Evolutionary conservation across 805 yeast genomes (phyloP), one percentile per base, ranked within the genome.

Genomic region (Starmerella geochares): DNA sequence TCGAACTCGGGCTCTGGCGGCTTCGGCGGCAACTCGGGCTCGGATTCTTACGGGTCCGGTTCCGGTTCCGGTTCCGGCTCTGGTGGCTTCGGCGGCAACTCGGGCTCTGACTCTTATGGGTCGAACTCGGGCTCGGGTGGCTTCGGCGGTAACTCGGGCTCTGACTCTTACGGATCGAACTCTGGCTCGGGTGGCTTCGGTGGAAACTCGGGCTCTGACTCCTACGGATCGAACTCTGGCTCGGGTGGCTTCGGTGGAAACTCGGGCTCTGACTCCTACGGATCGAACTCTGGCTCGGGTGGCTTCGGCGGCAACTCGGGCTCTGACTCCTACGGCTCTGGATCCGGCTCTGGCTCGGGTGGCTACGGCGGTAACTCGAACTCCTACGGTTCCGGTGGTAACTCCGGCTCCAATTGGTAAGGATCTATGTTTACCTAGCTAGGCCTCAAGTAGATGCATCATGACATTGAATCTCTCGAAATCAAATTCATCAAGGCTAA

Each of bases 111-210:
- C 43, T 62, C 67, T 27, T 60, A 62, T 6, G 44, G 19, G 13
- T n/a, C n/a, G n/a, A 37, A n/a, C 19, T 14, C 28, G 25, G 69
- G 46, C 46, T 24, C 23, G 27, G 50, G 44, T 16, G 45, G 41
- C 19, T 27, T 19, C 20, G 33, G 40, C 24, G 40, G 43, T 25
- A 46, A 38, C 43, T 28, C 38, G 31, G 23, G 39, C 37, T 28
- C 36, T 3, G 31, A 51, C 48, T 45, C 54, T 16, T 54, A 46
- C 53, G 58, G 57, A 25, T 21, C 35, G 54, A 56, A 50, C 58
- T 61, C 62, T 51, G 51, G 54, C 56, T 46, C 49, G 50, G 69
- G 67, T 32, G 62, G 65, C 27, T 63, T 67, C 31, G 62, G 68
- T 58, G 62, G 67, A 9, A 23, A n/a, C 28, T 21, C 25, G 7